A percentile compares a stretch with the other conserved stretches of the same genome.
These are phyloP conservation scores for Trichoderma simmonsii DNA, from an alignment of 2,329 filamentous ascomycete genomes.

Conservation along the genomic window DNA sequence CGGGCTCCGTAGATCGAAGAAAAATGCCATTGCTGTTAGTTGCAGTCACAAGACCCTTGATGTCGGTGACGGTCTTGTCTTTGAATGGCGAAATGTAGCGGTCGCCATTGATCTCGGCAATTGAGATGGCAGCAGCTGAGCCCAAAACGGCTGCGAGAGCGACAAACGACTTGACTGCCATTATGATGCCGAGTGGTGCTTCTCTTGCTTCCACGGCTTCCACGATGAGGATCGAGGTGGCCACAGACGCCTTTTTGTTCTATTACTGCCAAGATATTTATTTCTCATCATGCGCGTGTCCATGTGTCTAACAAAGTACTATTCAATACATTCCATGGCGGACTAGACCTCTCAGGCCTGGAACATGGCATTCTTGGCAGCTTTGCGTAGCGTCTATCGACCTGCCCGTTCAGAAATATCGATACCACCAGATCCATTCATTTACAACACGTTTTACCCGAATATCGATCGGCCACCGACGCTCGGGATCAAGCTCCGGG, in stretches of 20 bases:
- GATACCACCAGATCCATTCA: not conserved
- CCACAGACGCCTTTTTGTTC: not conserved
- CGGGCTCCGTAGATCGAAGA: constrained; percentile 57
- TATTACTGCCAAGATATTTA: not conserved
- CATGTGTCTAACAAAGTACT: not conserved
- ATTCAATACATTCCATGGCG: not conserved
- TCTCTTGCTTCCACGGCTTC: not conserved
- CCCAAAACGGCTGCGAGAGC: constrained; percentile 30
- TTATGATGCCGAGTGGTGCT: not conserved
- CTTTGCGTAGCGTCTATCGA: not conserved
- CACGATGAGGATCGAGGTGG: not conserved
- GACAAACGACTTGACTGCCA: constrained; percentile 9
- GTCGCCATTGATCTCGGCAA: constrained; percentile 64
- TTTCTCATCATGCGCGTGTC: not conserved
- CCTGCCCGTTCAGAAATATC: not conserved
- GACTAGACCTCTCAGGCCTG: not conserved
- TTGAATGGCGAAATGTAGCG: constrained; percentile 60
- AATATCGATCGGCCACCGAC: not conserved
- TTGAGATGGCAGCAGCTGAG: constrained; percentile 42
- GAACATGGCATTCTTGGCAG: not conserved
- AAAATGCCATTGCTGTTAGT: constrained; percentile 61
- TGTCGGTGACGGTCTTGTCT: constrained; percentile 53
- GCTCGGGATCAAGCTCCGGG: not conserved
- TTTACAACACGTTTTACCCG: not conserved
- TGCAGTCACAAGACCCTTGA: constrained; percentile 64